phyloP scores from a whole-genome alignment of 768 basidiomycete species.

The Cystofilobasidium capitatum region DNA sequence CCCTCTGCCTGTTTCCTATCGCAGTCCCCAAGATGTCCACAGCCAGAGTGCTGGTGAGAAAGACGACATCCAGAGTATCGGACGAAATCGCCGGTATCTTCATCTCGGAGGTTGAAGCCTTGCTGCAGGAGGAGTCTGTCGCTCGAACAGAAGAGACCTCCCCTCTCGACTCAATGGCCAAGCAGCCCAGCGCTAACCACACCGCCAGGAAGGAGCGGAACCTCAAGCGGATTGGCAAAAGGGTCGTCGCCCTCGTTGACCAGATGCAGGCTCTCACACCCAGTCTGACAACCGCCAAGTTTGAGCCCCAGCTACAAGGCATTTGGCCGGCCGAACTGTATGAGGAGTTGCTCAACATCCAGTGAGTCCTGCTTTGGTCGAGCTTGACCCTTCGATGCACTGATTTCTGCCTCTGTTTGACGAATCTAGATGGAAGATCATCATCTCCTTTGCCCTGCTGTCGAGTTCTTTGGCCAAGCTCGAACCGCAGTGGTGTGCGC shows the following conservation, averaged over 20 bases:
- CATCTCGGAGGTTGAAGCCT: conserved; percentile 33
- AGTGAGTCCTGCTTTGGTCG: conserved; percentile 43
- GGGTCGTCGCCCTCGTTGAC: conserved; percentile 12
- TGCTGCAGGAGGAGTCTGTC: conserved; percentile 41
- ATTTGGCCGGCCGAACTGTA: conserved; percentile 50
- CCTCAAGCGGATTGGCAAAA: conserved; percentile 34
- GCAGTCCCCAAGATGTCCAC: conserved; percentile 17
- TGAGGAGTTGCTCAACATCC: conserved; percentile 40
- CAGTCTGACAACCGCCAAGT: conserved; percentile 23
- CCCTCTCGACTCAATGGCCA: conserved; percentile 26
- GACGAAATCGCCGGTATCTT: conserved; percentile 44
- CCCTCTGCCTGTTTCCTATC: background rate
- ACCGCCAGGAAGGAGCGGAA: conserved; percentile 28
- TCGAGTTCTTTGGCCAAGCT: conserved; percentile 44
- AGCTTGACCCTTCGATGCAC: conserved; percentile 34
- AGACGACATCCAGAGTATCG: conserved; percentile 31
- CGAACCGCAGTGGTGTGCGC: conserved; percentile 42
- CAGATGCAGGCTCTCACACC: conserved; percentile 21
- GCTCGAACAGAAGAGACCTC: background rate
- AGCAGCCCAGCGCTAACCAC: conserved; percentile 27
- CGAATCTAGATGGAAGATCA: conserved; percentile 5
- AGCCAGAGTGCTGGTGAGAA: conserved; percentile 11
- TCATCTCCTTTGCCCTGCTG: conserved; percentile 40
- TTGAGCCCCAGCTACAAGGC: conserved; percentile 37
- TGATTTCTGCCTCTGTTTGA: too few relatives aligned